Conservation (phyloP, 179 eudicot species). For the Drosera spatulata region DNA sequence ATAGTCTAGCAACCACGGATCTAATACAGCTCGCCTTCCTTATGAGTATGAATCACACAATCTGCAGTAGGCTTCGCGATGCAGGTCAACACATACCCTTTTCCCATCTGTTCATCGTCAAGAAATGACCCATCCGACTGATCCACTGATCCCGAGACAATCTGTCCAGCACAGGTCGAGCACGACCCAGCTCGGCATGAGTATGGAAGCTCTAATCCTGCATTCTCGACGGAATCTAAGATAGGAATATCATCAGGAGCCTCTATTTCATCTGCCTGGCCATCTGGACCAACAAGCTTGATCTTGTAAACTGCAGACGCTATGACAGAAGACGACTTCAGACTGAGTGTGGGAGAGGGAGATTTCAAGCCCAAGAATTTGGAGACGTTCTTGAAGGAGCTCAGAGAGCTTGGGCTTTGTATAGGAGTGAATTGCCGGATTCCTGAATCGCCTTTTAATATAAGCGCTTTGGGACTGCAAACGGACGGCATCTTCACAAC, state of each 20-base stretch:
- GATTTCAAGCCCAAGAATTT: conserved; percentile 20
- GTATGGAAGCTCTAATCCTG: conserved; percentile 27
- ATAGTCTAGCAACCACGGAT: neutral
- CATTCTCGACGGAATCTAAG: conserved; percentile 23
- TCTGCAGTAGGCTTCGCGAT: conserved; percentile 14
- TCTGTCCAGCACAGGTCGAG: conserved; percentile 20
- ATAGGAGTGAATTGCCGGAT: conserved; percentile 3
- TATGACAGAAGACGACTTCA: conserved; percentile 8
- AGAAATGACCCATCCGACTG: conserved; percentile 12
- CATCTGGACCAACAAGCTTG: conserved; percentile 23
- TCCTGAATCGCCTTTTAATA: neutral
- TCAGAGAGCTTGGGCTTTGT: conserved; percentile 4
- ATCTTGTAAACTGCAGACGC: conserved; percentile 15
- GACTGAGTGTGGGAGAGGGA: conserved; percentile 10
- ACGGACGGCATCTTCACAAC: conserved; percentile 9
- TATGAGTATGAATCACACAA: conserved; percentile 22
- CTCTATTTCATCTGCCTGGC: conserved; percentile 22
- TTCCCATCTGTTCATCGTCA: conserved; percentile 6
- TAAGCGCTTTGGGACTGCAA: conserved; percentile 4
- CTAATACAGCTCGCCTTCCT: conserved; percentile 16
- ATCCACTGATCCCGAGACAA: conserved; percentile 18
- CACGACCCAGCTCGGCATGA: conserved; percentile 33
- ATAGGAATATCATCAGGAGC: conserved; percentile 23
- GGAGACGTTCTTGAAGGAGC: conserved; percentile 17
- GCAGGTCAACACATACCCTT: conserved; percentile 18